Conservation (phyloP, 352 stramenopile species). For the Globisporangium nagaii region DNA sequence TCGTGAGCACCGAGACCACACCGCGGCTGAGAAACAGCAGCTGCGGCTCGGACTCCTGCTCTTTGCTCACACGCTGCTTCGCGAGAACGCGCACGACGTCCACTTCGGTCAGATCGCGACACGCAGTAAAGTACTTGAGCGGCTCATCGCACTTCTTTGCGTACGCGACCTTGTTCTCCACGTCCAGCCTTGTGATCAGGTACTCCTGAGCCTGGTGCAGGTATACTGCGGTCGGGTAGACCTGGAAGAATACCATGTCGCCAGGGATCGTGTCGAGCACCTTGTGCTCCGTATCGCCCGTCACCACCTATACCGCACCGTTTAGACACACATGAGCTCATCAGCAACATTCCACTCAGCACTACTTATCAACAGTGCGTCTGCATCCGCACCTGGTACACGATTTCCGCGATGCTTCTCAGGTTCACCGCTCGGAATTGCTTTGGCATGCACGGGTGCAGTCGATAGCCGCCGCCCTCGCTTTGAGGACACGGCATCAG, state of each 20-base stretch:
- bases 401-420: slow-evolving; percentile 60
- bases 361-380: not conserved
- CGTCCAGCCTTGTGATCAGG: slow-evolving; percentile 85
- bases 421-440: slow-evolving; percentile 52
- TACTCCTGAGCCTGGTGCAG: slow-evolving; percentile 90
- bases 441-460: slow-evolving; percentile 63
- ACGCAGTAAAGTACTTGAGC: slow-evolving; percentile 86
- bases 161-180: slow-evolving; percentile 55
- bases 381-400: slow-evolving; percentile 30
- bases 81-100: slow-evolving; percentile 73
- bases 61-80: not conserved
- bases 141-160: slow-evolving; percentile 48
- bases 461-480: slow-evolving; percentile 35
- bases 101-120: slow-evolving; percentile 85
- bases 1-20: slow-evolving; percentile 68
- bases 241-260: slow-evolving; percentile 86
- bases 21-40: slow-evolving; percentile 49
- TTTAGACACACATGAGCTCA: not conserved
- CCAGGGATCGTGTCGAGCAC: slow-evolving; percentile 87
- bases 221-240: slow-evolving; percentile 90
- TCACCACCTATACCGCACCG: slow-evolving; percentile 59
- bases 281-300: slow-evolving; percentile 35
- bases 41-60: not conserved
- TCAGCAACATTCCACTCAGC: not conserved
- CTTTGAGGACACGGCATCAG: slow-evolving; percentile 27